Percentiles rank a stretch among this genome's conserved stretches.
These are phyloP conservation scores for Aspergillus aculeatinus DNA, from an alignment of 2,329 filamentous ascomycete genomes.

Conservation along the genomic window DNA sequence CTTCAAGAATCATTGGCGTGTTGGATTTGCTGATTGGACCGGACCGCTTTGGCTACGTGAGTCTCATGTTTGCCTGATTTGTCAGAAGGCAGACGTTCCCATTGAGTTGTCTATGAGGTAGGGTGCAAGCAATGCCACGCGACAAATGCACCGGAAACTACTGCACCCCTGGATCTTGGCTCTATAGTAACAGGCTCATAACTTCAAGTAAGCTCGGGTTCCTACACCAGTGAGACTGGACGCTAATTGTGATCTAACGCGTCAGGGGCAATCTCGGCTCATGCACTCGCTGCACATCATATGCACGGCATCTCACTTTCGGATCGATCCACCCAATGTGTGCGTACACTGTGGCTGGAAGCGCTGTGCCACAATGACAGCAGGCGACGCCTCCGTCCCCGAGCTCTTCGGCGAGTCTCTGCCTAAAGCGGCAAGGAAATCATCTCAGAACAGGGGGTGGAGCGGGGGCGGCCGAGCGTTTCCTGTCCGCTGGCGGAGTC, in stretches of 20 bases:
- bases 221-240: neutral
- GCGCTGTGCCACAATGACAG: neutral
- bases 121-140: neutral
- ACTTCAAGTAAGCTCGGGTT: neutral
- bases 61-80: neutral
- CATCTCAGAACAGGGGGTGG: conserved; percentile 29
- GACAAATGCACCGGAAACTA: neutral
- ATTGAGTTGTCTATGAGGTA: neutral
- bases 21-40: neutral
- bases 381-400: neutral
- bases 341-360: neutral
- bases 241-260: neutral
- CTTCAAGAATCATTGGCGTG: neutral
- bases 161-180: neutral
- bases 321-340: neutral
- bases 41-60: neutral
- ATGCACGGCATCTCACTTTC: neutral
- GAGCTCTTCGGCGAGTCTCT: neutral
- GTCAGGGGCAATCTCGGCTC: neutral
- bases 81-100: neutral
- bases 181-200: neutral
- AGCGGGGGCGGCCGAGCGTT: conserved; percentile 28
- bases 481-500: conserved; percentile 17
- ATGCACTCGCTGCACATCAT: neutral
- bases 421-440: conserved; percentile 30